Evolutionary conservation across 345 rosid genomes (phyloP).

Genomic region (Pugionium dolabratum): DNA sequence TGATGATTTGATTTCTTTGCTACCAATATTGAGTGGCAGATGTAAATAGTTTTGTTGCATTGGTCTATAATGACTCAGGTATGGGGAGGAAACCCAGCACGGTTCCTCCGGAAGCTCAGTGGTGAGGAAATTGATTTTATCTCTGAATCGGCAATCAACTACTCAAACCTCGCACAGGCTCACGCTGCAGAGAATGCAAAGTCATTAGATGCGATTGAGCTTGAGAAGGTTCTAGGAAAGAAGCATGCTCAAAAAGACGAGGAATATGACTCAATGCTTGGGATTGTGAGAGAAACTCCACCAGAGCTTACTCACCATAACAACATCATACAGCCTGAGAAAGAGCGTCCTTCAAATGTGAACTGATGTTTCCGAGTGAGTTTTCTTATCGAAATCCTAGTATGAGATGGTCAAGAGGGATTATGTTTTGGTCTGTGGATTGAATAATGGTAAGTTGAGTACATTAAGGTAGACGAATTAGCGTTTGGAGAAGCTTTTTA

Average conservation of each 20-base stretch:
- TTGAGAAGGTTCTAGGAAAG: constrained; percentile 88
- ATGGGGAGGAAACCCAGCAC: constrained; percentile 98
- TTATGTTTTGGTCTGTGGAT: constrained; percentile 30
- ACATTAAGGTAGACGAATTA: constrained; percentile 23
- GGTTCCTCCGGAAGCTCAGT: constrained; percentile 81
- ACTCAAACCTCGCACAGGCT: constrained; percentile 80
- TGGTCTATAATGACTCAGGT: constrained; percentile 51
- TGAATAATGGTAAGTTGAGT: constrained; percentile 32
- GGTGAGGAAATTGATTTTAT: constrained; percentile 72
- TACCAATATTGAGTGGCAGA: not conserved
- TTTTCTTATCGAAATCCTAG: constrained; percentile 15
- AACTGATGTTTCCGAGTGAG: constrained; percentile 37
- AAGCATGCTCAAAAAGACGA: constrained; percentile 70
- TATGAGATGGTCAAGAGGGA: constrained; percentile 17
- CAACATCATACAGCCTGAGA: constrained; percentile 55
- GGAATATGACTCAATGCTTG: constrained; percentile 86
- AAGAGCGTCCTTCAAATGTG: constrained; percentile 54
- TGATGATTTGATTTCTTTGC: constrained; percentile 5
- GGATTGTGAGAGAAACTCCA: constrained; percentile 77
- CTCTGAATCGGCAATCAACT: constrained; percentile 74
- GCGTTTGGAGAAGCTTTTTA: constrained; percentile 28
- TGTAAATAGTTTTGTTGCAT: not conserved
- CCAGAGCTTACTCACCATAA: constrained; percentile 79
- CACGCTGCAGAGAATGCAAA: constrained; percentile 92
- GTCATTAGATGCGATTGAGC: constrained; percentile 75